A percentile compares a stretch with the other conserved stretches of the same genome.
These are phyloP conservation scores for Pseudogymnoascus destructans DNA, from an alignment of 2,329 filamentous ascomycete species.

Conservation along the genomic window DNA sequence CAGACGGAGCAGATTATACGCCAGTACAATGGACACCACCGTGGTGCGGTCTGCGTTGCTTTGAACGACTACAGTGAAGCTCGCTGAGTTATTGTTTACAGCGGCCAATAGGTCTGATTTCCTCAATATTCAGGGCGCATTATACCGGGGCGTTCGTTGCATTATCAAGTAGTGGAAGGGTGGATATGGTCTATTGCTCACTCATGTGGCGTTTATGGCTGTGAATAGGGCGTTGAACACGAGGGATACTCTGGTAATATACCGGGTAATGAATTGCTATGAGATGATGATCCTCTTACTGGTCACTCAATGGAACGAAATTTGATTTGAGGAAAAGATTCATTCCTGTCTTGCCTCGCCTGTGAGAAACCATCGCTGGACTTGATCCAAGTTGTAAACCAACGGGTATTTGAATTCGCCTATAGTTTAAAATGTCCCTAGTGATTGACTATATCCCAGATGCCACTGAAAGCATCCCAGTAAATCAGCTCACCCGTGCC, in stretches of 20 bases:
- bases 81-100: constrained; percentile 14
- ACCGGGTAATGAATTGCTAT: not conserved
- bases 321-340: not conserved
- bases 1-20: constrained; percentile 56
- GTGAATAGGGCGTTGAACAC: not conserved
- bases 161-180: not conserved
- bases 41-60: constrained; percentile 59
- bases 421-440: not conserved
- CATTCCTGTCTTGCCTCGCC: not conserved
- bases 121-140: constrained; percentile 1
- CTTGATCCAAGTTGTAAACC: not conserved
- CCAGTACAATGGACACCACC: constrained; percentile 65
- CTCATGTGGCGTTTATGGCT: not conserved
- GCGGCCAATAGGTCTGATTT: not conserved
- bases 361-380: not conserved
- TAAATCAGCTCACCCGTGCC: not conserved
- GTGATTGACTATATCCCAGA: not conserved
- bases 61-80: constrained; percentile 46
- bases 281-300: not conserved
- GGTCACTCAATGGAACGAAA: not conserved
- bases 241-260: not conserved
- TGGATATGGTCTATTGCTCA: not conserved
- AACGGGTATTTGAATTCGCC: not conserved
- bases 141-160: not conserved
- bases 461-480: not conserved